A percentile compares a stretch with the other conserved stretches of the same genome.
Evolutionary conservation across 208 protist species (phyloP).

Genomic region (Crithidia fasciculata): DNA sequence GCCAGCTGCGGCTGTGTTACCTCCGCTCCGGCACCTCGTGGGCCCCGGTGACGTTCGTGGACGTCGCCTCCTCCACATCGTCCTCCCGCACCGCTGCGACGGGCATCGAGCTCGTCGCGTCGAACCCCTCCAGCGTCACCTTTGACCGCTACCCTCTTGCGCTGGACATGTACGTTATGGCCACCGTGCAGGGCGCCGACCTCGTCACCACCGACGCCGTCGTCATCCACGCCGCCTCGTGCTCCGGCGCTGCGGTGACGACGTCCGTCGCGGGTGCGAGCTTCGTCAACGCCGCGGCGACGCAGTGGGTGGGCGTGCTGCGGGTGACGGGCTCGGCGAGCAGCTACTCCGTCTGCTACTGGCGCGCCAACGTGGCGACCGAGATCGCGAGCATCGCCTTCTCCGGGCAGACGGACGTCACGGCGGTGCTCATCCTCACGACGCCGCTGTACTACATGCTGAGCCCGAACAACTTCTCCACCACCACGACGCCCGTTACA

Average conservation of each 20-base stretch:
- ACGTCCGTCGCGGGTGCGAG: conserved; percentile 30
- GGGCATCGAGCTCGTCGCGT: conserved; percentile 51
- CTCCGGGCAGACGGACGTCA: conserved; percentile 25
- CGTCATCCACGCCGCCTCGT: conserved; percentile 43
- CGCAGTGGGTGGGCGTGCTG: conserved; percentile 75
- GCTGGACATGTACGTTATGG: conserved; percentile 83
- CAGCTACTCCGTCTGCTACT: conserved; percentile 80
- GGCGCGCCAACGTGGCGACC: conserved; percentile 49
- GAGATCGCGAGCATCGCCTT: conserved; percentile 67
- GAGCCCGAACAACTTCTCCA: conserved; percentile 53
- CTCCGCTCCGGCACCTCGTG: conserved; percentile 66
- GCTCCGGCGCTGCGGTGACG: conserved; percentile 52
- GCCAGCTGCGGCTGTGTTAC: conserved; percentile 89
- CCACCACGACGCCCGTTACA: conserved; percentile 38
- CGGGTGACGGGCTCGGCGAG: conserved; percentile 45
- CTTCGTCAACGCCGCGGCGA: conserved; percentile 36
- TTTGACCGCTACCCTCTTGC: conserved; percentile 76
- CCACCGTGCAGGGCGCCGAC: conserved; percentile 65
- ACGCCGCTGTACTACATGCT: conserved; percentile 75
- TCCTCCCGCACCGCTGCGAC: conserved; percentile 16
- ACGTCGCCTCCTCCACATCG: not conserved
- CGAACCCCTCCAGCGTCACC: conserved; percentile 63
- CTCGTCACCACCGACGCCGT: conserved; percentile 57
- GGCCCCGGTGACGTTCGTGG: conserved; percentile 65
- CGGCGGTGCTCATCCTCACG: conserved; percentile 49